phyloP scores from a whole-genome alignment of 2,329 filamentous ascomycete genomes.

The Drechslerella coelobrocha region DNA sequence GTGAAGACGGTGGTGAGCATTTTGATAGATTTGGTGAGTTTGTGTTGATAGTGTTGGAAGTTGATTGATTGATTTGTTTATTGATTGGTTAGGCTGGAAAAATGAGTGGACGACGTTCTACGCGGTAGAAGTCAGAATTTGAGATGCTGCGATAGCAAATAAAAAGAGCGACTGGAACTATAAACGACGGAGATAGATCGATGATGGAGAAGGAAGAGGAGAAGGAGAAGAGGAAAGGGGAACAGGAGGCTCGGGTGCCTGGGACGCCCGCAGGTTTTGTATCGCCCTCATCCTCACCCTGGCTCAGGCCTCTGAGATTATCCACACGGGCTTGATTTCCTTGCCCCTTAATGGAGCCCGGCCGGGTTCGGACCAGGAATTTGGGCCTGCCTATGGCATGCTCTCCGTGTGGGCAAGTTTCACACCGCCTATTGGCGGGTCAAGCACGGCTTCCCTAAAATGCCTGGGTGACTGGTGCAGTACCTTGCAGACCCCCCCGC shows the following conservation, averaged over 20 bases:
- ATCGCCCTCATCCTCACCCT: constrained; percentile 3
- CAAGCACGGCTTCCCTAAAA: constrained; percentile 22
- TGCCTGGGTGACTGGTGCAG: background rate
- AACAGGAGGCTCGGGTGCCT: constrained; percentile 3
- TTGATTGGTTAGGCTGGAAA: background rate
- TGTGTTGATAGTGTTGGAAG: constrained; percentile 42
- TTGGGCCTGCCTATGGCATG: constrained; percentile 36
- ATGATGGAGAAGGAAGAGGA: constrained; percentile 9
- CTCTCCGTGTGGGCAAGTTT: constrained; percentile 38
- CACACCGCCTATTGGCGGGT: constrained; percentile 19
- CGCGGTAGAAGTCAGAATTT: constrained; percentile 50
- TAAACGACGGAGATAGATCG: constrained; percentile 10
- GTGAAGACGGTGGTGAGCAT: constrained; percentile 52
- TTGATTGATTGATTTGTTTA: constrained; percentile 11
- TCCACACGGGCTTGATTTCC: constrained; percentile 13
- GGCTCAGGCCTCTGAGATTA: background rate
- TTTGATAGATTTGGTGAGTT: constrained; percentile 53
- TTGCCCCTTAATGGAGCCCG: constrained; percentile 41
- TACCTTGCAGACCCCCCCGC: constrained; percentile 12
- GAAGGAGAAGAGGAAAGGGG: constrained; percentile 14
- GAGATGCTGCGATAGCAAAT: constrained; percentile 28
- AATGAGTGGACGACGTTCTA: constrained; percentile 50
- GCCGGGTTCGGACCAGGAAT: constrained; percentile 16
- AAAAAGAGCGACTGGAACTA: constrained; percentile 33
- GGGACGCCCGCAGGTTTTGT: constrained; percentile 47